phyloP scores from a whole-genome alignment of 495 filamentous ascomycete species.

The Neurospora intermedia region DNA sequence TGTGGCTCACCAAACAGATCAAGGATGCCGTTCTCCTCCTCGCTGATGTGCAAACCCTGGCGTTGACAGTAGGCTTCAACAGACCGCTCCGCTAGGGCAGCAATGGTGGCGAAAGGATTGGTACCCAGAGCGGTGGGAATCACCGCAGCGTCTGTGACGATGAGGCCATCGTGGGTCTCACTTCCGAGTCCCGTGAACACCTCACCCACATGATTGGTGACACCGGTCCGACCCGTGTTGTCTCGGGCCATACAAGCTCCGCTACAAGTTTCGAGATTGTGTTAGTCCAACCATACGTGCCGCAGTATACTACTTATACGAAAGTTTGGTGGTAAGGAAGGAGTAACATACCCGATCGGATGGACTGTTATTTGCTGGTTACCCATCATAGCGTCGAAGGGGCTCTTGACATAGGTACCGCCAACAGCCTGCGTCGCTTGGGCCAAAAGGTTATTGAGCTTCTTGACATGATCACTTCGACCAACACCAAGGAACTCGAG shows the following conservation, averaged over 20 bases:
- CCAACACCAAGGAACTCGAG: conserved; percentile 49
- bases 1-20: conserved; percentile 35
- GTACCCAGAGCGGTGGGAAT: conserved; percentile 55
- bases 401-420: conserved; percentile 46
- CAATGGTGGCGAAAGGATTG: conserved; percentile 62
- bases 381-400: conserved; percentile 43
- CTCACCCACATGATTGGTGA: conserved; percentile 51
- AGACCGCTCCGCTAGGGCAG: conserved; percentile 54
- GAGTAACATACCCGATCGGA: conserved; percentile 45
- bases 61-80: conserved; percentile 38
- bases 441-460: conserved; percentile 40
- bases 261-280: conserved; percentile 10
- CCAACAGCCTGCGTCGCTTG: conserved; percentile 45
- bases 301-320: not conserved
- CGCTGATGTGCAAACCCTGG: conserved; percentile 35
- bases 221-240: conserved; percentile 47
- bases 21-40: conserved; percentile 40
- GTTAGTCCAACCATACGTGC: conserved; percentile 9
- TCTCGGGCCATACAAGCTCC: conserved; percentile 53
- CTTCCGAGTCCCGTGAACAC: conserved; percentile 43
- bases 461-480: conserved; percentile 41
- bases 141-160: conserved; percentile 52
- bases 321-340: not conserved
- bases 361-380: conserved; percentile 54
- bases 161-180: conserved; percentile 44